phyloP scores from a whole-genome alignment of 2,329 filamentous ascomycete genomes.

The Fusarium sp. region DNA sequence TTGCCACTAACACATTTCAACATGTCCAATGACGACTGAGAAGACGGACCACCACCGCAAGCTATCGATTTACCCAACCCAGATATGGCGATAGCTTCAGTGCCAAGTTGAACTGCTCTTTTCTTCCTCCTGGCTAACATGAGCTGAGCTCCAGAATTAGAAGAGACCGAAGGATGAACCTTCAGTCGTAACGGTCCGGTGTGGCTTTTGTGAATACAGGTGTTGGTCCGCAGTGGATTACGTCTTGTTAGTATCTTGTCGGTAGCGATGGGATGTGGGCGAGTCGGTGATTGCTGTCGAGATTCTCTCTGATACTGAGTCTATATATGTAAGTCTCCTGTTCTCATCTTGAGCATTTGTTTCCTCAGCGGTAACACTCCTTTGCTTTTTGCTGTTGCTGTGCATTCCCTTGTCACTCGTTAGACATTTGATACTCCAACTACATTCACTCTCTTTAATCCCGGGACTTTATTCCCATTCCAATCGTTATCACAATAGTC shows the following conservation, averaged over 20 bases:
- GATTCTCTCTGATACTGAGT: background rate
- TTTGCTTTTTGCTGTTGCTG: slow-evolving; percentile 30
- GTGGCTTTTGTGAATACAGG: background rate
- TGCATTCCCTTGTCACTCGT: slow-evolving; percentile 25
- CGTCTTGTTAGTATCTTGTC: background rate
- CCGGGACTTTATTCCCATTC: slow-evolving; percentile 5
- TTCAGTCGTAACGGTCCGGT: background rate
- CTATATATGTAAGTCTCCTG: slow-evolving; percentile 20
- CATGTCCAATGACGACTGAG: background rate
- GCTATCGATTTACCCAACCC: slow-evolving; percentile 34
- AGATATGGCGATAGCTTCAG: slow-evolving; percentile 29
- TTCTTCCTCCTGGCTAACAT: slow-evolving; percentile 1
- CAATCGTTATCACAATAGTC: slow-evolving; percentile 26
- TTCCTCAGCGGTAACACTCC: slow-evolving; percentile 25
- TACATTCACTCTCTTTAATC: slow-evolving; percentile 19
- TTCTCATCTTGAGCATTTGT: background rate
- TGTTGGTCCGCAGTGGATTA: background rate
- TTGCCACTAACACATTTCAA: slow-evolving; percentile 7
- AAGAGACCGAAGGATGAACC: background rate
- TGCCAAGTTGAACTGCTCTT: background rate
- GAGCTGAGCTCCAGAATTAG: slow-evolving; percentile 17
- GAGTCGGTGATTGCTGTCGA: slow-evolving; percentile 14
- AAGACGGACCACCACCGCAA: slow-evolving; percentile 6
- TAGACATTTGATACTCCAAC: slow-evolving; percentile 26
- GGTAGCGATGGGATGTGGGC: slow-evolving; percentile 6